Evolutionary conservation across 257 asterid species (phyloP).

Genomic region (Ballota nigra): DNA sequence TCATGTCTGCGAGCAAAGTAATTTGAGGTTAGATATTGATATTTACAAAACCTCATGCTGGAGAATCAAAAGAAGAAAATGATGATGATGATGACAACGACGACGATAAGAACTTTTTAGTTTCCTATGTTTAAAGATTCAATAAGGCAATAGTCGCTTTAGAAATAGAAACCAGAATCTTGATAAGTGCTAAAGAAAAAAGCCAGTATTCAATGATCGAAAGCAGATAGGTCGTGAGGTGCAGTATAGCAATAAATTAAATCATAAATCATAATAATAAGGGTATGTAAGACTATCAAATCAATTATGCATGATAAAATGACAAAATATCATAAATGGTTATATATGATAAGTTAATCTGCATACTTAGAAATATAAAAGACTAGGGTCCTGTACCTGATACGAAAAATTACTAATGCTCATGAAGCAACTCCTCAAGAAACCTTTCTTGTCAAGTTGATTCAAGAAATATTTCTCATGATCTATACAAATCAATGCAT

Average conservation of each 20-base stretch:
- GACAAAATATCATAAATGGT: neutral
- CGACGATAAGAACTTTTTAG: neutral
- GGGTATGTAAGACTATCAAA: neutral
- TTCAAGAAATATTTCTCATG: conserved; percentile 81
- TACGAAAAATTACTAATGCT: conserved; percentile 69
- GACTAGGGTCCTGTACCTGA: conserved; percentile 53
- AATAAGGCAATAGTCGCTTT: neutral
- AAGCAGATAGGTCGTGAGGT: neutral
- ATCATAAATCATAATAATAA: neutral
- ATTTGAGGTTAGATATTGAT: neutral
- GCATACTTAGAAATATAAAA: neutral
- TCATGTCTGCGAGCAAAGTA: neutral
- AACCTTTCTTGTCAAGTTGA: conserved; percentile 93
- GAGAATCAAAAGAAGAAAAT: neutral
- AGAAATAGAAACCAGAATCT: neutral
- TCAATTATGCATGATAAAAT: conserved; percentile 2
- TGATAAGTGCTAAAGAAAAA: neutral
- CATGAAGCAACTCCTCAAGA: conserved; percentile 73
- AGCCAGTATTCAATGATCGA: neutral
- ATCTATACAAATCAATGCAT: conserved; percentile 79
- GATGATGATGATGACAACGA: neutral
- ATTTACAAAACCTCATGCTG: neutral
- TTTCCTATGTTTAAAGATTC: neutral
- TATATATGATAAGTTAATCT: neutral
- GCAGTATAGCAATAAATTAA: neutral